Conservation (phyloP, 306 rosid genomes). For the Phaseolus lunatus region DNA sequence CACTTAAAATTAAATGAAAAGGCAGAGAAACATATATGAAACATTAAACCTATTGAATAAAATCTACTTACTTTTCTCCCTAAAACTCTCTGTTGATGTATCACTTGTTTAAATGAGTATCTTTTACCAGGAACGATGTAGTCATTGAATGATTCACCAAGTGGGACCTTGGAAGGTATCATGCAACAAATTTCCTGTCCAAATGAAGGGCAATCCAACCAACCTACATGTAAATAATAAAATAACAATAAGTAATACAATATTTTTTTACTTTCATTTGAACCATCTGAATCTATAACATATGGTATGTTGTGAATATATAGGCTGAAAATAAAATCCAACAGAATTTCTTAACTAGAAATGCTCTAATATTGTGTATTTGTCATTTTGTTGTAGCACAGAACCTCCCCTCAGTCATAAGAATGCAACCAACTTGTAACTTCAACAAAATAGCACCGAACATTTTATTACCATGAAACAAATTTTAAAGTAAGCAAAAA, state of each 20-base stretch:
- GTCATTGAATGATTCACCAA: slow-evolving; percentile 85
- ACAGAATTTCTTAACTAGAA: slow-evolving; percentile 37
- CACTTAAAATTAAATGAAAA: slow-evolving; percentile 31
- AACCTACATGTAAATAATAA: slow-evolving; percentile 66
- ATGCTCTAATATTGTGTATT: not conserved
- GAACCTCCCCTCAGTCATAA: slow-evolving; percentile 26
- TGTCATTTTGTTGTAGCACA: slow-evolving; percentile 1
- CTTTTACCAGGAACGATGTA: slow-evolving; percentile 88
- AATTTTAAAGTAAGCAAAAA: slow-evolving; percentile 13
- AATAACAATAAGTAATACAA: not conserved
- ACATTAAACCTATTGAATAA: not conserved
- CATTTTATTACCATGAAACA: slow-evolving; percentile 19
- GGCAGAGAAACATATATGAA: slow-evolving; percentile 11
- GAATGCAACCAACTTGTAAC: slow-evolving; percentile 20
- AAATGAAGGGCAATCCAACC: slow-evolving; percentile 91
- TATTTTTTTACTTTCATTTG: slow-evolving; percentile 9
- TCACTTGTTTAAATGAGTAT: slow-evolving; percentile 98
- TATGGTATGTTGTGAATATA: slow-evolving; percentile 23
- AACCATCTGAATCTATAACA: slow-evolving; percentile 34
- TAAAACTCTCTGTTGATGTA: slow-evolving; percentile 92
- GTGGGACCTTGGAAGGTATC: slow-evolving; percentile 99
- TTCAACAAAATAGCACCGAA: not conserved
- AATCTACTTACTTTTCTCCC: slow-evolving; percentile 77
- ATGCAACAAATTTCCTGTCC: slow-evolving; percentile 82
- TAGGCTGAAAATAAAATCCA: slow-evolving; percentile 26